A percentile compares a stretch with the other conserved stretches of the same genome.
Evolutionary conservation across 2,329 filamentous ascomycete genomes (phyloP).

Genomic region (Arthrobotrys sphaeroides): DNA sequence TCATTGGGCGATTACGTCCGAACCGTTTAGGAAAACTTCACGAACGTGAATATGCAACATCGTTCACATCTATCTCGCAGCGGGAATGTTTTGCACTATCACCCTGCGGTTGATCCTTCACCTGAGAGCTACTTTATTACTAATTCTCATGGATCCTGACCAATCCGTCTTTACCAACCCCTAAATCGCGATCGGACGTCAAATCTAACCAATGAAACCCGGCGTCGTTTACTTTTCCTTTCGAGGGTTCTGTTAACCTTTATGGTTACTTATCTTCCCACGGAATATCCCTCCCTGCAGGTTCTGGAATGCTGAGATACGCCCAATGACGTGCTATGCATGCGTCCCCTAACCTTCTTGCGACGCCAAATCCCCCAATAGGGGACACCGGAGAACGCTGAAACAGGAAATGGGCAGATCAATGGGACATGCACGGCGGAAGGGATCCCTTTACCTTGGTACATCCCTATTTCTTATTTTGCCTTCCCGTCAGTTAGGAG

Average conservation of each 20-base stretch:
- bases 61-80: conserved; percentile 6
- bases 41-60: conserved; percentile 17
- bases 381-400: background rate
- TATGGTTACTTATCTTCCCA: conserved; percentile 10
- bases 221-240: conserved; percentile 7
- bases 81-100: conserved; percentile 14
- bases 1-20: background rate
- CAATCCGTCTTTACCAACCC: background rate
- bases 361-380: background rate
- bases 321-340: conserved; percentile 39
- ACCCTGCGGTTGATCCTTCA: conserved; percentile 4
- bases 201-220: background rate
- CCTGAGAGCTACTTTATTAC: background rate
- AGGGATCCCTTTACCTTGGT: conserved; percentile 38
- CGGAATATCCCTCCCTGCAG: conserved; percentile 3
- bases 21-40: background rate
- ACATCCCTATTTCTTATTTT: background rate
- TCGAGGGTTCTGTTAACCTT: background rate
- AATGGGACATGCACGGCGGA: conserved; percentile 23
- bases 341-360: background rate
- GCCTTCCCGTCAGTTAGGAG: background rate
- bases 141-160: background rate
- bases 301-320: conserved; percentile 40
- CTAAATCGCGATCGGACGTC: conserved; percentile 19
- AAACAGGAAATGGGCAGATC: background rate